Evolutionary conservation across 345 rosid species (phyloP).

Genomic region (Salix exigua): DNA sequence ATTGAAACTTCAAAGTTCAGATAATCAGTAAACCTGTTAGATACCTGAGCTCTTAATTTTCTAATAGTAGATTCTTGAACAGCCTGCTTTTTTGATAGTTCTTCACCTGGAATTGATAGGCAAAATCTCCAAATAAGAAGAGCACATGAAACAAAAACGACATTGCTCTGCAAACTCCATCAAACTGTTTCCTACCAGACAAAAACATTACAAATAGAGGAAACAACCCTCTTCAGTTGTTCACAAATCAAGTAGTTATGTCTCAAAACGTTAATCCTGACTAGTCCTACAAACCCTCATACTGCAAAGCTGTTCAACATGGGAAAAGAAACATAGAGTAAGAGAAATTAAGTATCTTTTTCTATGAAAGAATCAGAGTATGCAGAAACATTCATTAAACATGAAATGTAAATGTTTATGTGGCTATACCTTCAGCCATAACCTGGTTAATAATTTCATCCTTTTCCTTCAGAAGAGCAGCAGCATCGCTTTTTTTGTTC

Average conservation of each 20-base stretch:
- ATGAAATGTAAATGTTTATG: conserved; percentile 10
- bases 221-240: background rate
- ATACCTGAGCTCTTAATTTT: conserved; percentile 98
- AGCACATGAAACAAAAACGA: background rate
- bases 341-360: background rate
- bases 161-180: background rate
- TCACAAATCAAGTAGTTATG: background rate
- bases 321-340: background rate
- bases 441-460: conserved; percentile 98
- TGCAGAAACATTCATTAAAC: background rate
- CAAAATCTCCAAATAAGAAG: conserved; percentile 1
- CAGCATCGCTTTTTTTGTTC: conserved; percentile 89
- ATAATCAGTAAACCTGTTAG: conserved; percentile 13
- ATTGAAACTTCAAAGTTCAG: background rate
- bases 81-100: conserved; percentile 98
- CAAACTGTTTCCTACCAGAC: background rate
- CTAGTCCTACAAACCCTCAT: too few species aligned
- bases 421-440: conserved; percentile 93
- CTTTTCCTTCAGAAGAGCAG: conserved; percentile 96
- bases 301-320: background rate
- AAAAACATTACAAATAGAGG: background rate
- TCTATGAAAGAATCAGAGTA: conserved; percentile 2
- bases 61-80: conserved; percentile 90
- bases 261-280: background rate
- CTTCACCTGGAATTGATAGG: conserved; percentile 63